Percentiles rank a stretch among this genome's conserved stretches.
Evolutionary conservation across 116 monocot species (phyloP).

Genomic region (Cymodocea nodosa): DNA sequence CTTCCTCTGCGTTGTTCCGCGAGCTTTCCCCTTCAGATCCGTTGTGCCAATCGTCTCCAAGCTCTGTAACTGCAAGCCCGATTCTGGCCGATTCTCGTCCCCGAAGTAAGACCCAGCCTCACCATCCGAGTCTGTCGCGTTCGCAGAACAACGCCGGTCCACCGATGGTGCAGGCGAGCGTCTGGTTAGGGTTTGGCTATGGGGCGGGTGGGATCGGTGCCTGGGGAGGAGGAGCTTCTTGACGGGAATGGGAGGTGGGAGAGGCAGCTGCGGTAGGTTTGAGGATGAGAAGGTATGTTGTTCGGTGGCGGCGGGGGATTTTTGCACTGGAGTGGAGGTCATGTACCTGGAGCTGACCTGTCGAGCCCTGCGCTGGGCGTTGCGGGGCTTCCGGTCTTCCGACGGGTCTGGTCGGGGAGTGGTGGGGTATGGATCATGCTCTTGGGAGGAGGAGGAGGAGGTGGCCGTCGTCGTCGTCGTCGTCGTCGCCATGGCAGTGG

Average conservation of each 20-base stretch:
- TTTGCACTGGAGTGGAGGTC: neutral
- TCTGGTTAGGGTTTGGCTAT: neutral
- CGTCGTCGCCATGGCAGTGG: too few relatives aligned
- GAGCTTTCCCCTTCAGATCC: constrained; percentile 1
- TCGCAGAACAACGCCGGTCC: constrained; percentile 3
- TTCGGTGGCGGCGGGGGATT: constrained; percentile 3
- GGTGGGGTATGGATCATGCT: constrained; percentile 3
- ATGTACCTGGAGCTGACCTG: constrained; percentile 61
- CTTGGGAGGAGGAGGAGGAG: constrained; percentile 4
- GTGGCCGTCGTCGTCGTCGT: too few relatives aligned
- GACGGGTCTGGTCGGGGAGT: neutral
- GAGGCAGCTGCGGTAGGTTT: constrained; percentile 10
- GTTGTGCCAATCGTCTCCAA: constrained; percentile 7
- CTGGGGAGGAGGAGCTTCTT: constrained; percentile 8
- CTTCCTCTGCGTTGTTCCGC: constrained; percentile 10
- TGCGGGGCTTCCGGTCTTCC: constrained; percentile 4
- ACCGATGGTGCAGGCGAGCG: constrained; percentile 4
- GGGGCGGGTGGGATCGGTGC: neutral
- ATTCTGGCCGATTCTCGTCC: constrained; percentile 36
- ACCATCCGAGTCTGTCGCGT: constrained; percentile 15
- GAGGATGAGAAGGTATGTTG: neutral
- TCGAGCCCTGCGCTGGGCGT: constrained; percentile 15
- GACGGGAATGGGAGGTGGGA: constrained; percentile 5
- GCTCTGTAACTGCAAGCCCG: neutral
- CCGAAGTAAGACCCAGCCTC: constrained; percentile 21